phyloP scores from a whole-genome alignment of 1,139 yeast species.

The Debaryomycetaceae sp. region DNA sequence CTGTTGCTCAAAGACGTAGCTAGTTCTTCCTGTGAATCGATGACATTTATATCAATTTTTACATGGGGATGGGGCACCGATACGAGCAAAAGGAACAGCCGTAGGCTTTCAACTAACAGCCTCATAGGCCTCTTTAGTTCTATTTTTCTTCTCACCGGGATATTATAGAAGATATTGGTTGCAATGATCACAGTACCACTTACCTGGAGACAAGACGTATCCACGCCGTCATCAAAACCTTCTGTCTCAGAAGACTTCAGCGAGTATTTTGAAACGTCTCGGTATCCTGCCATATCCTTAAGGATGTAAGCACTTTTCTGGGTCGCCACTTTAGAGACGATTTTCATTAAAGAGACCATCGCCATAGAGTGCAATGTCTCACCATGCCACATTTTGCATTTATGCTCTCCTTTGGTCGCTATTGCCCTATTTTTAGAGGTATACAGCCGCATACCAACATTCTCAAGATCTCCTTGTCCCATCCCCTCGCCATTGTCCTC shows the following conservation, averaged over 20 bases:
- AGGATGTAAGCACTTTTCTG: not conserved
- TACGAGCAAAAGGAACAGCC: conserved; percentile 29
- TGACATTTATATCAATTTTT: conserved; percentile 14
- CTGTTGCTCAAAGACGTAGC: not conserved
- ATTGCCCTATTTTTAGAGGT: conserved; percentile 63
- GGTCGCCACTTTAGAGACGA: conserved; percentile 28
- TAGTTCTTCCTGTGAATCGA: conserved; percentile 4
- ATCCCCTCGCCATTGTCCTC: conserved; percentile 82
- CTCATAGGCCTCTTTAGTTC: conserved; percentile 17
- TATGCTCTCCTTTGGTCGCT: conserved; percentile 46
- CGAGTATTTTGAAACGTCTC: not conserved
- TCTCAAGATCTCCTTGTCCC: conserved; percentile 48
- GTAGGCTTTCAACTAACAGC: conserved; percentile 27
- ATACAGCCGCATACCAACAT: conserved; percentile 63
- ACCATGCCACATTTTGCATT: conserved; percentile 78
- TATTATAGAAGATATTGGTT: conserved; percentile 44
- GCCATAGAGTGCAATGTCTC: conserved; percentile 70
- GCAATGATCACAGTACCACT: conserved; percentile 54
- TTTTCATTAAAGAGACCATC: conserved; percentile 26
- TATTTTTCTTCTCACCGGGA: conserved; percentile 56
- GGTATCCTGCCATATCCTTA: not conserved
- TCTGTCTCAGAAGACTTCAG: not conserved
- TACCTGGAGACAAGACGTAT: not conserved
- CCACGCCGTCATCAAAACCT: not conserved
- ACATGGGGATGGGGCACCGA: conserved; percentile 25